Base-by-base conservation (phyloP, 768 basidiomycete genomes). In the Sporobolomyces pararoseus region DNA sequence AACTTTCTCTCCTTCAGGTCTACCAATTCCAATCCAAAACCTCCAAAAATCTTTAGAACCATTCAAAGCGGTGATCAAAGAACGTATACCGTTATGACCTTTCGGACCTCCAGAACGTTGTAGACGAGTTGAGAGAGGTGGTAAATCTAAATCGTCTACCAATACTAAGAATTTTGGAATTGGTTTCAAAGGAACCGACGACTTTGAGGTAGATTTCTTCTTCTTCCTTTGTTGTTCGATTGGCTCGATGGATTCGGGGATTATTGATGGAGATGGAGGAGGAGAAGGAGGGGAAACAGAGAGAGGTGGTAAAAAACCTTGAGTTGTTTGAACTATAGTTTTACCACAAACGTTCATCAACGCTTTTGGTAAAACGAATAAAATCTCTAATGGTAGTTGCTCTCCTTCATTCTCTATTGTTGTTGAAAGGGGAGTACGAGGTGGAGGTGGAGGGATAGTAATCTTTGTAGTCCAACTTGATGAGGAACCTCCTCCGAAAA, bases 21-120 rank as follows among this genome's bases (percentile, higher is more conserved):
- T 49, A 21, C 59, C 73, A 25, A 75, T 68, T 6, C 73, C 73
- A 21, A 75, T 16, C 42, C 73, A 64, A 4, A 75, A 27, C 3
- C 70, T 42, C 31, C 52, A 58, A 19, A 71, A 75, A 19, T 74
- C 69, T 19, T 37, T 29, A 14, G 27, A 32, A 4, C 46, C 23
- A 0, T 47, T 39, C 2, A 75, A 31, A 13, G 60, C 44, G 23
- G n/a, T 6, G 5, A 62, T 42, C 39, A 74, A 27, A 6, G 66
- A 68, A 1, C 70, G 58, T 6, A 75, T 31, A 5, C 73, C 73
- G 64, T 75, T 75, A 55, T 75, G 73, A 2, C 73, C 73, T 0
- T 50, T n/a, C 0, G 70, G 65, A 0, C 63, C 63, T 13, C 73
- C 73, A 13, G 59, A 67, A 19, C 67, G 66, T 39, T 75, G 70